A percentile compares a stretch with the other conserved stretches of the same genome.
Conservation (phyloP, 2,329 filamentous ascomycete species). For the Penicillium sp. region DNA sequence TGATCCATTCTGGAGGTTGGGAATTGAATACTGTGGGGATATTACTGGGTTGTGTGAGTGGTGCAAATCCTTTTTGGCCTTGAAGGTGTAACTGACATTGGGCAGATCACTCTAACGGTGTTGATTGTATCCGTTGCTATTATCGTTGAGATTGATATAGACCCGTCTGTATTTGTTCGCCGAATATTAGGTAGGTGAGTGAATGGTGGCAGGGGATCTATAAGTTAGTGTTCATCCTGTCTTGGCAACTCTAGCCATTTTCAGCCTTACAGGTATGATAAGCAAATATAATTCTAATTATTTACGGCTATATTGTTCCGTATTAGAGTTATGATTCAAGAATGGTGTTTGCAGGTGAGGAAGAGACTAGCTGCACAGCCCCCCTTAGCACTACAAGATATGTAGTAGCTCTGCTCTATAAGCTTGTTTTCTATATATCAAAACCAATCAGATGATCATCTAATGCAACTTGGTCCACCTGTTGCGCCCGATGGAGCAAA, state of each 20-base stretch:
- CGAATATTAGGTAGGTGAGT: neutral
- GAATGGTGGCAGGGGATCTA: neutral
- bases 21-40: conserved; percentile 54
- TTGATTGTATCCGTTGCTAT: conserved; percentile 23
- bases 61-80: neutral
- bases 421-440: neutral
- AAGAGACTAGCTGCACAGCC: neutral
- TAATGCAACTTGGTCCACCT: neutral
- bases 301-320: neutral
- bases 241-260: neutral
- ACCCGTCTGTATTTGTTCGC: neutral
- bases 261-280: neutral
- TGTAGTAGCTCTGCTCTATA: neutral
- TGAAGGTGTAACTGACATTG: conserved; percentile 1
- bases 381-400: neutral
- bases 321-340: neutral
- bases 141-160: conserved; percentile 18
- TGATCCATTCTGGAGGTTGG: conserved; percentile 59
- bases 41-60: conserved; percentile 51
- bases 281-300: neutral
- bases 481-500: neutral
- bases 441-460: neutral
- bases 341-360: neutral
- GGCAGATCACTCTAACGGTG: conserved; percentile 20
- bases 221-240: neutral